phyloP scores from a whole-genome alignment of 495 filamentous ascomycete genomes.

The Lasiosphaeris hirsuta region DNA sequence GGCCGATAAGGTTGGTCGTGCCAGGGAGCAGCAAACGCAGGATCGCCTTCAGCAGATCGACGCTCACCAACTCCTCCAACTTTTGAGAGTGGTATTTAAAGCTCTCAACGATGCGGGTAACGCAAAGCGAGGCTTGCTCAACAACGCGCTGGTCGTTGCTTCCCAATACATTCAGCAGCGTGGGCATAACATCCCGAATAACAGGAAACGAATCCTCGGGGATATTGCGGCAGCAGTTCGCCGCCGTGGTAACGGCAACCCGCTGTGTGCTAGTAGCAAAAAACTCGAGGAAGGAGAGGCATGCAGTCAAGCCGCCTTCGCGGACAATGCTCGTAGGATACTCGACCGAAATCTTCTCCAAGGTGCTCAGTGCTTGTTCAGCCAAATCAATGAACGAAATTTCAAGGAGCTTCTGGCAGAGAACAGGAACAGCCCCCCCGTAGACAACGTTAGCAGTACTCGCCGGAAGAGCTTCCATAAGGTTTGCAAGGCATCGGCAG shows the following conservation, averaged over 20 bases:
- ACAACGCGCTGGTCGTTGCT: slow-evolving; percentile 96
- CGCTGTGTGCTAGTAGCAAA: slow-evolving; percentile 96
- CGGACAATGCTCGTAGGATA: slow-evolving; percentile 95
- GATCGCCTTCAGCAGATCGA: slow-evolving; percentile 80
- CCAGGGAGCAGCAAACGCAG: slow-evolving; percentile 90
- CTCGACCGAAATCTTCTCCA: slow-evolving; percentile 96
- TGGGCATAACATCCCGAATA: slow-evolving; percentile 92
- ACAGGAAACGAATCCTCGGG: slow-evolving; percentile 88
- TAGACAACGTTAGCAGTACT: slow-evolving; percentile 96
- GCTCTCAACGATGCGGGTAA: slow-evolving; percentile 95
- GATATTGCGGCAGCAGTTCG: slow-evolving; percentile 96
- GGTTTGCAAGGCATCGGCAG: slow-evolving; percentile 91
- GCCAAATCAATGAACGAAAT: slow-evolving; percentile 96
- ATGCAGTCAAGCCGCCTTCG: slow-evolving; percentile 91
- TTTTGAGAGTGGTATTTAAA: slow-evolving; percentile 84
- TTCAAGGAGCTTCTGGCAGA: slow-evolving; percentile 91
- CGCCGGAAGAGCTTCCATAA: slow-evolving; percentile 94
- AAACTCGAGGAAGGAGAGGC: slow-evolving; percentile 92
- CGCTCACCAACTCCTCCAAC: slow-evolving; percentile 86
- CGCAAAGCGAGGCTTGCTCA: slow-evolving; percentile 93
- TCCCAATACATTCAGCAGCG: slow-evolving; percentile 78
- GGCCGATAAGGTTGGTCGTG: slow-evolving; percentile 91
- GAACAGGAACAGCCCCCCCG: slow-evolving; percentile 86
- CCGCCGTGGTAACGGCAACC: slow-evolving; percentile 93
- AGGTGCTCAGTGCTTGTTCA: slow-evolving; percentile 92